These are phyloP conservation scores for Davidsoniella australis DNA, from an alignment of 2,329 filamentous ascomycete genomes.

Conservation along the genomic window DNA sequence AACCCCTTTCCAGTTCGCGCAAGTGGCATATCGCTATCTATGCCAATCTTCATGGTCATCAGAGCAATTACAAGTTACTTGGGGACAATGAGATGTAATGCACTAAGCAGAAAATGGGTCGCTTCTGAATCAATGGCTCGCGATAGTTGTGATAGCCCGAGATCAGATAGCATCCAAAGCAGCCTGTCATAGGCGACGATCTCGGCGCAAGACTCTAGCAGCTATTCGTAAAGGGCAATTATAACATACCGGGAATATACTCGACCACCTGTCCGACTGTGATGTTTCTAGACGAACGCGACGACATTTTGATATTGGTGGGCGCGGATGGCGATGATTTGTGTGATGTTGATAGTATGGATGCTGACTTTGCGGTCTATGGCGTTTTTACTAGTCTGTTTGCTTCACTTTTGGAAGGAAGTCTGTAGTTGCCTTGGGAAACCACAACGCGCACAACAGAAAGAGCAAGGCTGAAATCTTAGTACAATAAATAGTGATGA, in stretches of 20 bases:
- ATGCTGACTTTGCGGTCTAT: not conserved
- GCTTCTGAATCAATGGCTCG: not conserved
- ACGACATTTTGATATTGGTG: conserved; percentile 2
- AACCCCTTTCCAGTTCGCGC: too few species aligned
- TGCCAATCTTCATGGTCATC: too few species aligned
- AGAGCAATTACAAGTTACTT: too few species aligned
- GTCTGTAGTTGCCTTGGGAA: not conserved
- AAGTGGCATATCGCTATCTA: too few species aligned
- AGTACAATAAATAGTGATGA: too few species aligned
- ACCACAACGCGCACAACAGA: too few species aligned
- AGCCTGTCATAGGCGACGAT: too few species aligned
- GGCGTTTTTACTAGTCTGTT: not conserved
- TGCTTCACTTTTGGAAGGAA: not conserved
- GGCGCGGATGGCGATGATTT: not conserved
- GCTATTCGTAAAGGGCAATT: not conserved
- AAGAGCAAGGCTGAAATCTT: too few species aligned
- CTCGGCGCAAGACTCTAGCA: too few species aligned
- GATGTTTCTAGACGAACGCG: conserved; percentile 7
- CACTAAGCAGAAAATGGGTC: too few species aligned
- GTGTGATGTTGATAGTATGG: not conserved
- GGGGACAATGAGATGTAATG: too few species aligned
- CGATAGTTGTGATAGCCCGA: not conserved
- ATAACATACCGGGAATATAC: conserved; percentile 71
- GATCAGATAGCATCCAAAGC: too few species aligned
- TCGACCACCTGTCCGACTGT: conserved; percentile 56